These are phyloP conservation scores for Cercospora nicotianae DNA, from an alignment of 2,329 filamentous ascomycete genomes.

Conservation along the genomic window DNA sequence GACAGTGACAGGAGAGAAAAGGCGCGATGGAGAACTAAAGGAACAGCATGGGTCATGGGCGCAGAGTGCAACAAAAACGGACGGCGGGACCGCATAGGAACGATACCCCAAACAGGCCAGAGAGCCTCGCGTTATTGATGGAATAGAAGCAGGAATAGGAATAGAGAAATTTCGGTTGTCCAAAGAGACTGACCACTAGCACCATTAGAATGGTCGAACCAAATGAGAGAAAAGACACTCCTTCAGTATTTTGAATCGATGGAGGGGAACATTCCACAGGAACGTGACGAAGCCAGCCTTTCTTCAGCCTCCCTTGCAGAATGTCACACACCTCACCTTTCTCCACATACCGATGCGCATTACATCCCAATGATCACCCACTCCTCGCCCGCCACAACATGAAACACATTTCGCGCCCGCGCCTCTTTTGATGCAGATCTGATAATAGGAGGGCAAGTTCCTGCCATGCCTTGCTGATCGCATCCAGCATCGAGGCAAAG, in stretches of 20 bases:
- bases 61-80: background rate
- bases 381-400: background rate
- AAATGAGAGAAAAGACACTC: background rate
- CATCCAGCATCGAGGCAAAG: background rate
- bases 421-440: background rate
- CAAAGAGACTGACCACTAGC: background rate
- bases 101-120: constrained; percentile 15
- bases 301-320: background rate
- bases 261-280: background rate
- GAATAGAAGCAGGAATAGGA: constrained; percentile 2
- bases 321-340: background rate
- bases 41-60: constrained; percentile 2
- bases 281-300: background rate
- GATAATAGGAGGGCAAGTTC: background rate
- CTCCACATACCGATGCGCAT: background rate
- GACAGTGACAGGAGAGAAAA: background rate
- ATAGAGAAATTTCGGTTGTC: background rate
- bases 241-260: background rate
- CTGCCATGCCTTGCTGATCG: background rate
- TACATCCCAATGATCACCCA: background rate
- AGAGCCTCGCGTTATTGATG: constrained; percentile 14
- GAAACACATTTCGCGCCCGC: background rate
- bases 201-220: background rate
- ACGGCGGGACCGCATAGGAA: constrained; percentile 6
- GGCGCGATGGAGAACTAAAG: constrained; percentile 1